phyloP scores from a whole-genome alignment of 164 flowering plant genomes.

The Pachysandra terminalis region DNA sequence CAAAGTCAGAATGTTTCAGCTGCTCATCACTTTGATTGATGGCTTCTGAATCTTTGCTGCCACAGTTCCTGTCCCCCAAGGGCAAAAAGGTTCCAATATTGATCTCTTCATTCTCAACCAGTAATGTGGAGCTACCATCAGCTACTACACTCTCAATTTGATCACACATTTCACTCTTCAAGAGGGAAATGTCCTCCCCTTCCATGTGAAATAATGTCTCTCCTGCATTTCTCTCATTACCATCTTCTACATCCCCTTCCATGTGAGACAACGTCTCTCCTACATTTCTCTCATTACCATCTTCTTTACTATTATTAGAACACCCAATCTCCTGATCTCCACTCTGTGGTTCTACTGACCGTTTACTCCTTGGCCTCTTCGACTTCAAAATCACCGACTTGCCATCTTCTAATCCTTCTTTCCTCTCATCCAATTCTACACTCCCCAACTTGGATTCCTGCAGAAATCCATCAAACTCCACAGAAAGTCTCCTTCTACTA shows the following conservation, averaged over 20 bases:
- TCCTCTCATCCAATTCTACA: slow-evolving; percentile 18
- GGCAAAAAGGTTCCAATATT: slow-evolving; percentile 4
- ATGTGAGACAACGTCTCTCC: slow-evolving; percentile 7
- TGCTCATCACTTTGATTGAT: slow-evolving; percentile 16
- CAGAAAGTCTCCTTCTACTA: slow-evolving; percentile 58
- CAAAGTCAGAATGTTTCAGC: slow-evolving; percentile 19
- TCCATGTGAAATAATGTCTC: slow-evolving; percentile 6
- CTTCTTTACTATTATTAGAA: slow-evolving; percentile 16
- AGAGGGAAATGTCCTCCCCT: too few species aligned
- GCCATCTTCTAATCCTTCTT: slow-evolving; percentile 20
- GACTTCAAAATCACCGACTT: slow-evolving; percentile 27
- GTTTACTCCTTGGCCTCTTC: slow-evolving; percentile 32
- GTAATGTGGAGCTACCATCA: slow-evolving; percentile 4
- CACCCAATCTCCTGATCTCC: slow-evolving; percentile 21
- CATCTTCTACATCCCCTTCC: slow-evolving; percentile 18
- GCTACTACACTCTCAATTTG: slow-evolving; percentile 19
- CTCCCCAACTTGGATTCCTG: slow-evolving; percentile 19
- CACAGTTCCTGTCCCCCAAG: slow-evolving; percentile 15
- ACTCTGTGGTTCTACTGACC: slow-evolving; percentile 11
- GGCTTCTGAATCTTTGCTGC: slow-evolving; percentile 20
- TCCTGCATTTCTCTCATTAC: slow-evolving; percentile 11
- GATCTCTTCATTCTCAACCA: slow-evolving; percentile 19
- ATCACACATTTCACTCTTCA: too few species aligned
- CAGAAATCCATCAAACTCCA: slow-evolving; percentile 27
- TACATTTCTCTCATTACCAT: slow-evolving; percentile 8